These are phyloP conservation scores for Coix lacrymajobi DNA, from an alignment of 176 grass and related monocot genomes.

Conservation along the genomic window DNA sequence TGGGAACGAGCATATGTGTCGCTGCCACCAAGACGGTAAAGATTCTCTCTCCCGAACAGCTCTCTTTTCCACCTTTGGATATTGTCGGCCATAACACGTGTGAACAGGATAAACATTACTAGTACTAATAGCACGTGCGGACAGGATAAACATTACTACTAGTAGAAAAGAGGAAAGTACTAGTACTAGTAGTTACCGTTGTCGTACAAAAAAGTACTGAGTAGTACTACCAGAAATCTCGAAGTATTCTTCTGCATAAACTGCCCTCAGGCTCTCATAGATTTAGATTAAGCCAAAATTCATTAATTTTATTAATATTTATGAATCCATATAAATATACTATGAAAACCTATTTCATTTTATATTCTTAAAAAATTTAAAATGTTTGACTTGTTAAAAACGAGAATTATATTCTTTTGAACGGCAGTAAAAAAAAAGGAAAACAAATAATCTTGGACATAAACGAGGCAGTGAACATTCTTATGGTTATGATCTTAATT, in stretches of 20 bases:
- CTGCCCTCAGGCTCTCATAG: not conserved
- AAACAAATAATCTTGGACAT: constrained; percentile 18
- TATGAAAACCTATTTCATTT: no score
- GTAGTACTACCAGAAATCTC: no score
- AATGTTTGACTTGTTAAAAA: no score
- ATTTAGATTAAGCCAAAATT: no score
- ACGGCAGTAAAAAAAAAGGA: not conserved
- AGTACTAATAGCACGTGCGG: not conserved
- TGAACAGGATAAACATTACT: not conserved
- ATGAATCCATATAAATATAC: no score
- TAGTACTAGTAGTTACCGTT: not conserved
- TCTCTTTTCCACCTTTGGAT: not conserved
- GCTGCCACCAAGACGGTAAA: constrained; percentile 71
- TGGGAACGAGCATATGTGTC: constrained; percentile 58
- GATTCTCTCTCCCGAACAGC: not conserved
- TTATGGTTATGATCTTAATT: no score
- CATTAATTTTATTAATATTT: no score
- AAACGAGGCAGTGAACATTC: not conserved
- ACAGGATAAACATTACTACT: not conserved
- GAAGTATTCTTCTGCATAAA: not conserved
- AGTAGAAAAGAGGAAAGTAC: not conserved
- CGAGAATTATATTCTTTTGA: no score
- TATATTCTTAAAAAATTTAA: no score
- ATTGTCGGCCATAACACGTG: constrained; percentile 10
- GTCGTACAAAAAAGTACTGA: not conserved